Conservation (phyloP, 2,329 filamentous ascomycete species). For the Venturiaceae sp. region DNA sequence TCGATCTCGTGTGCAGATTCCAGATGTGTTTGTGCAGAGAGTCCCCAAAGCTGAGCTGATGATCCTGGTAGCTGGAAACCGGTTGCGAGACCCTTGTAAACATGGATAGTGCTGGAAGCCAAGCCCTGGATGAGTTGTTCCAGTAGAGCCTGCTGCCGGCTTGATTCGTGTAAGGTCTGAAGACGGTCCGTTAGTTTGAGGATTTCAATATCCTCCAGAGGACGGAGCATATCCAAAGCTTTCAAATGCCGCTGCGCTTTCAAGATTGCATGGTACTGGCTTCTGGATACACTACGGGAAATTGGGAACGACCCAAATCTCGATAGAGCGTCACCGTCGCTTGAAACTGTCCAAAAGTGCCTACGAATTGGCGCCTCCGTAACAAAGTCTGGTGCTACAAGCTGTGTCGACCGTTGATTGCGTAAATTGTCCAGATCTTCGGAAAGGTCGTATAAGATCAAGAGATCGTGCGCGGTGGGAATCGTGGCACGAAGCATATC, state of each 20-base stretch:
- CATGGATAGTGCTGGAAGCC: background rate
- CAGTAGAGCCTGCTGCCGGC: background rate
- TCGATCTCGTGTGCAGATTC: background rate
- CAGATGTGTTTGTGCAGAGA: background rate
- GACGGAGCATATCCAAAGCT: background rate
- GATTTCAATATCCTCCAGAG: background rate
- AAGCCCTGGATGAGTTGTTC: background rate
- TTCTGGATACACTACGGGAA: background rate
- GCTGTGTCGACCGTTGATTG: background rate
- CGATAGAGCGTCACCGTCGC: background rate
- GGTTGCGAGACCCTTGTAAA: background rate
- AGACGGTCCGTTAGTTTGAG: background rate
- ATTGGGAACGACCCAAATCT: background rate
- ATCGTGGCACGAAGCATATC: background rate
- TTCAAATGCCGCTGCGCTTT: background rate
- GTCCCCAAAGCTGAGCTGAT: background rate
- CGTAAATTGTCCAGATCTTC: background rate
- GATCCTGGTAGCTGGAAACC: background rate
- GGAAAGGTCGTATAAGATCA: background rate
- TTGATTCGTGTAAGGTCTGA: background rate
- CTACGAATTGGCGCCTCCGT: background rate
- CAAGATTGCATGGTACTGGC: background rate
- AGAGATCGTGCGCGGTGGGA: background rate
- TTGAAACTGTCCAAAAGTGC: background rate
- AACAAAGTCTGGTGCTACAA: background rate